A percentile compares a stretch with the other conserved stretches of the same genome.
Evolutionary conservation across 2,329 filamentous ascomycete species (phyloP).

Genomic region (Colletotrichum spaethianum): DNA sequence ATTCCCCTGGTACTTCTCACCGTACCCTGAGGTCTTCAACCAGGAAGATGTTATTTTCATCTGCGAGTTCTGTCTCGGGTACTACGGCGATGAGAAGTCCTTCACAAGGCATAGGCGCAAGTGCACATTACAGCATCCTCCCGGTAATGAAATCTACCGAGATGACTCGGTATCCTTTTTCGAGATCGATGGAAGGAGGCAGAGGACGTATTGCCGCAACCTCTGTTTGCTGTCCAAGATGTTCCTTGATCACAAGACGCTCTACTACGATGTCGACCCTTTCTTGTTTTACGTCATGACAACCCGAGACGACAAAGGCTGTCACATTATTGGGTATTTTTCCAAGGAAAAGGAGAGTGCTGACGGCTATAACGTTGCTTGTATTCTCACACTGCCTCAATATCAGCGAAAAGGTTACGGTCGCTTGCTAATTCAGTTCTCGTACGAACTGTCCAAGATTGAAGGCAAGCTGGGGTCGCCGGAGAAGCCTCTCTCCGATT

Average conservation of each 20-base stretch:
- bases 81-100: constrained; percentile 86
- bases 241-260: constrained; percentile 97
- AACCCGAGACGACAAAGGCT: constrained; percentile 87
- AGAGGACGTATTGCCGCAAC: constrained; percentile 97
- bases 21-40: constrained; percentile 91
- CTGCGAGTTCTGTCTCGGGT: constrained; percentile 96
- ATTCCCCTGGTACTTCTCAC: constrained; percentile 99
- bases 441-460: constrained; percentile 95
- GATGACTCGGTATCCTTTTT: constrained; percentile 96
- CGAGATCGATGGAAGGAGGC: constrained; percentile 94
- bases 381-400: constrained; percentile 96
- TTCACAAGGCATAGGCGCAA: constrained; percentile 91
- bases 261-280: constrained; percentile 99
- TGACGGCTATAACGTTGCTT: constrained; percentile 97
- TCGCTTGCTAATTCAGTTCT: constrained; percentile 94
- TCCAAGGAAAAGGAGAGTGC: constrained; percentile 98
- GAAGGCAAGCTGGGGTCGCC: constrained; percentile 96
- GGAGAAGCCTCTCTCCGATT: constrained; percentile 94
- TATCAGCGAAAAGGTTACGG: constrained; percentile 97
- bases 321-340: constrained; percentile 98
- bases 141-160: constrained; percentile 98
- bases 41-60: constrained; percentile 94
- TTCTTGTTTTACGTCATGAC: constrained; percentile 99
- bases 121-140: constrained; percentile 91
- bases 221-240: constrained; percentile 95